Conservation (phyloP, 2,329 filamentous ascomycete genomes). For the Whalleya microplaca region DNA sequence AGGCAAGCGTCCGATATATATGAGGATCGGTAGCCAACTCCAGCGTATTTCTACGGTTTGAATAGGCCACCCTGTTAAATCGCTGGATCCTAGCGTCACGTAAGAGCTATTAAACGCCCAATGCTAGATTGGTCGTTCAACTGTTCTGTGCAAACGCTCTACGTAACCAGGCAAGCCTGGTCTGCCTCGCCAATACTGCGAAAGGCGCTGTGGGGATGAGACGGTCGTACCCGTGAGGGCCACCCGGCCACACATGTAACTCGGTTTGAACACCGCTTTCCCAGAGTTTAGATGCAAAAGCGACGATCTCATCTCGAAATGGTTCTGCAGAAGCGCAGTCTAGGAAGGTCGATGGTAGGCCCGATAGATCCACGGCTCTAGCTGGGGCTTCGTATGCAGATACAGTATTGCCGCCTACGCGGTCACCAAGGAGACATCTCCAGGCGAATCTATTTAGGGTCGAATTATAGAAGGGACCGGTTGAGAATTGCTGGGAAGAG, state of each 20-base stretch:
- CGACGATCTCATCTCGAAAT: slow-evolving; percentile 41
- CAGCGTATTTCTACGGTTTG: neutral
- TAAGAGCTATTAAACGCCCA: slow-evolving; percentile 8
- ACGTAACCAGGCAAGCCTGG: slow-evolving; percentile 36
- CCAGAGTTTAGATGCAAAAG: slow-evolving; percentile 40
- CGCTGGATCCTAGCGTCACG: slow-evolving; percentile 1
- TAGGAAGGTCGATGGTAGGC: slow-evolving; percentile 39
- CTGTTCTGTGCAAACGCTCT: slow-evolving; percentile 27
- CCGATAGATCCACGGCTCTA: slow-evolving; percentile 34
- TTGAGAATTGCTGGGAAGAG: slow-evolving; percentile 36
- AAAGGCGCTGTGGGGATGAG: slow-evolving; percentile 35
- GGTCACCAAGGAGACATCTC: slow-evolving; percentile 37
- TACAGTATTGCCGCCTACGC: slow-evolving; percentile 32
- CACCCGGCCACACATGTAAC: slow-evolving; percentile 41
- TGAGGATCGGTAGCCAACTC: neutral
- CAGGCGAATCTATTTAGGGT: slow-evolving; percentile 37
- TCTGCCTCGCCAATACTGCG: slow-evolving; percentile 33
- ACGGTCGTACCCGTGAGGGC: slow-evolving; percentile 39
- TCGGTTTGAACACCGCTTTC: slow-evolving; percentile 38
- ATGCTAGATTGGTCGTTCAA: slow-evolving; percentile 15
- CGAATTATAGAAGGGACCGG: slow-evolving; percentile 37
- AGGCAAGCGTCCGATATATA: neutral
- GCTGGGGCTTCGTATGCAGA: slow-evolving; percentile 38
- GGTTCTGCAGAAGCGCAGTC: slow-evolving; percentile 40
- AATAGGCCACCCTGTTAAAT: neutral